Percentiles rank a stretch among this genome's conserved stretches.
Conservation (phyloP, 805 yeast genomes). For the Candida koratica region DNA sequence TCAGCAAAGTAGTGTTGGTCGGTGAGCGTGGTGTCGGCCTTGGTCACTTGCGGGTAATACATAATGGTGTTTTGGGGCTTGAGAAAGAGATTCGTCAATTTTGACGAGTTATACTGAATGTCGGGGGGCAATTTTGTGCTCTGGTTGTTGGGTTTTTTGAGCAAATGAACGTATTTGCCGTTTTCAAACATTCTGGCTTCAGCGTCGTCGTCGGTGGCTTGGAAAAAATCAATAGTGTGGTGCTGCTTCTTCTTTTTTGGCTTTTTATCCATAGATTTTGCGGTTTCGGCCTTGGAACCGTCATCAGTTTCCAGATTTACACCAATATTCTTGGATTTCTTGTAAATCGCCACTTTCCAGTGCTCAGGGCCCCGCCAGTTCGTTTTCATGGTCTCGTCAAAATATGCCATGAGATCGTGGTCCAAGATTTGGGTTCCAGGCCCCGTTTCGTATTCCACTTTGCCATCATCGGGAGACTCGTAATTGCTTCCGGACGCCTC, state of each 20-base stretch:
- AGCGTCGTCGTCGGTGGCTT: conserved; percentile 27
- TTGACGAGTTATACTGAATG: conserved; percentile 63
- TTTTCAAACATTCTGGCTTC: conserved; percentile 31
- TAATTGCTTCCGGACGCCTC: conserved; percentile 7
- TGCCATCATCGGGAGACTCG: conserved; percentile 7
- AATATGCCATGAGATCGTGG: conserved; percentile 70
- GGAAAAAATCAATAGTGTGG: conserved; percentile 29
- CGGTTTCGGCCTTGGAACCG: background rate
- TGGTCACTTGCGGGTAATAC: conserved; percentile 15
- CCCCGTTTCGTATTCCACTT: conserved; percentile 13
- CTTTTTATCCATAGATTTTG: background rate
- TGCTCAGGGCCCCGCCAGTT: conserved; percentile 91
- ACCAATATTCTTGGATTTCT: conserved; percentile 34
- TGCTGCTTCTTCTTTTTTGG: conserved; percentile 21
- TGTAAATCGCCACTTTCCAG: conserved; percentile 75
- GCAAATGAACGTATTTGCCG: conserved; percentile 20
- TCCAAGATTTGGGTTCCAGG: conserved; percentile 38
- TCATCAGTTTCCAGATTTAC: conserved; percentile 3
- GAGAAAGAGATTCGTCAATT: conserved; percentile 61
- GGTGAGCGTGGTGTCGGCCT: conserved; percentile 26
- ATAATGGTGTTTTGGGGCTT: conserved; percentile 47
- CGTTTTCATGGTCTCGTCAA: conserved; percentile 63
- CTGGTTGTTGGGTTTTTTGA: conserved; percentile 12
- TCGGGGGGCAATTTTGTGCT: conserved; percentile 66
- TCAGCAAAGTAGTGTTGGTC: conserved; percentile 75